Evolutionary conservation across 2,329 filamentous ascomycete species (phyloP), one percentile per base, ranked within the genome.

Genomic region (Drechslerella coelobrocha): DNA sequence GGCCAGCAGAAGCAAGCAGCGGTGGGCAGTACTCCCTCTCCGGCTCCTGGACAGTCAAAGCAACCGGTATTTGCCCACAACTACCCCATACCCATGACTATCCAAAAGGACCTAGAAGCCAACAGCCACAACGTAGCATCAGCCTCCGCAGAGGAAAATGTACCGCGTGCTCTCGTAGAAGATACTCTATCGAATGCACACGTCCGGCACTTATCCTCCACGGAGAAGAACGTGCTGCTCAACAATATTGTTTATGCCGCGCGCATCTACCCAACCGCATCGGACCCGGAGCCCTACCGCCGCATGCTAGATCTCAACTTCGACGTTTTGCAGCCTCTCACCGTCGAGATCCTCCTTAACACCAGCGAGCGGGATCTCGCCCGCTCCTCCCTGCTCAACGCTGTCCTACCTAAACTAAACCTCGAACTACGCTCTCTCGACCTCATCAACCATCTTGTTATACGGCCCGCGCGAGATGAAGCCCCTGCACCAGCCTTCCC

Each of bases 51-150:
- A 48, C 65, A 71, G 39, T 57, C 45, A 48, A 62, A 62, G 60
- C 66, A 71, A 71, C 66, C 66, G 66, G 66, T 71, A 71, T 71
- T 71, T 71, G 66, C 66, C 54, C 66, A 71, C 51, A 71, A 63
- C 59, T 54, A 63, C 66, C 66, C 66, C 50, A 61, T 48, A 21
- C 41, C 34, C n/a, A 34, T 48, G 45, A 34, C 24, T 41, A 24
- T 37, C 50, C 27, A 37, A 41, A 63, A 50, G 60, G 51, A 63
- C 51, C 50, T 37, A 63, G 41, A 45, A 45, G 41, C 41, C 41
- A 45, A 45, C 41, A 19, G 29, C 29, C 12, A 50, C 66, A 59
- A 54, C 59, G 51, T 45, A 51, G 50, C 50, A 31, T 61, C 55
- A 57, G 54, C 55, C 54, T 68, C 50, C 51, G 43, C 56, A 61